Base-by-base conservation (phyloP, 2,329 filamentous ascomycete genomes). In the Sphaerulina vaccinii region DNA sequence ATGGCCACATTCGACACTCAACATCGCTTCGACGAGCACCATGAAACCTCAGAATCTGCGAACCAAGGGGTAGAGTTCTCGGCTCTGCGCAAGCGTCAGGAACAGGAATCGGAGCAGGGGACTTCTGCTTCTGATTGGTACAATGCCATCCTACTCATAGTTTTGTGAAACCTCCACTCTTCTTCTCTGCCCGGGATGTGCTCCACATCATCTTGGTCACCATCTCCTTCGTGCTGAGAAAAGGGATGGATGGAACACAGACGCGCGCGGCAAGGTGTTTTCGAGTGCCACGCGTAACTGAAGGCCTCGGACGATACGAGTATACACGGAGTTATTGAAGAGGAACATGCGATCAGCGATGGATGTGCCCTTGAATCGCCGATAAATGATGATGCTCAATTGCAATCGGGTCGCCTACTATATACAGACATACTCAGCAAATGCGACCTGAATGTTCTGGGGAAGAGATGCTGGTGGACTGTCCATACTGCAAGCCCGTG, bases 301-400 rank as follows among this genome's bases (percentile, higher is more conserved):
- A 39, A 21, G 3, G 19, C 16, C 2, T 19, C 11, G 15, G 16
- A 21, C 8, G 13, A 3, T 6, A 2, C 3, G 18, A 18, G 19
- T 21, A 13, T 22, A 8, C 15, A 13, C 16, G 19, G 11, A 21
- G 16, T 39, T 3, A n/a, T n/a, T 39, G 36, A 39, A 39, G 18
- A 39, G 32, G 13, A 15, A 11, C 32, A 35, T 35, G 18, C 19
- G 36, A 39, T 21, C 19, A 11, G 18, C 36, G 36, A 8, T 3
- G 36, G 15, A 21, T 39, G 36, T 8, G 18, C 8, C 16, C 3
- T 9, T 35, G 42, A 45, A 11, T 22, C 42, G 42, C 42, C 19
- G 29, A 46, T 33, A 36, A 36, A 46, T 37, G 32, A 45, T 5
- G 42, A 45, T 35, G 5, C 7, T 32, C 40, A 18, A 27, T n/a